Conservation (phyloP, 768 basidiomycete species). For the Naganishia friedmannii region DNA sequence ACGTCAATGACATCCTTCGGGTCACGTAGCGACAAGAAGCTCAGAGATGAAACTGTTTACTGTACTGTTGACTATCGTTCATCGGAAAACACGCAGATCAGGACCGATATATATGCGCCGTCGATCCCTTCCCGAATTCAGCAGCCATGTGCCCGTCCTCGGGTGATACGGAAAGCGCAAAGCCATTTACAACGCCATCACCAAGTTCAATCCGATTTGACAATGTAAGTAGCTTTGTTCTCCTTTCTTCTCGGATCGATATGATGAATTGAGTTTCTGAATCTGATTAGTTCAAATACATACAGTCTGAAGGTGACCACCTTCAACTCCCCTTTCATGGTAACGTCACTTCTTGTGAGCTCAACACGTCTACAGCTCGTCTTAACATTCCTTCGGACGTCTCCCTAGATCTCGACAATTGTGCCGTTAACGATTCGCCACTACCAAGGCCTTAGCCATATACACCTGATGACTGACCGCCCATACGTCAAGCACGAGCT, state of each 20-base stretch:
- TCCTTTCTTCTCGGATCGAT: not conserved
- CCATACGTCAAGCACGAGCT: not conserved
- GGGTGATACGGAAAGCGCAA: not conserved
- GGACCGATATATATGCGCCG: not conserved
- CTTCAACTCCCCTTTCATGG: conserved; percentile 12
- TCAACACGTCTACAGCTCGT: not conserved
- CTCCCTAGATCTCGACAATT: not conserved
- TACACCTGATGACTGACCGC: not conserved
- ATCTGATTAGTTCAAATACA: not conserved
- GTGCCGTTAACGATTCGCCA: not conserved
- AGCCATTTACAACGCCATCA: not conserved
- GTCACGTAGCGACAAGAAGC: not conserved
- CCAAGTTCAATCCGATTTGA: too few species aligned
- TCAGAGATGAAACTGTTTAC: not conserved
- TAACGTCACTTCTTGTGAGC: not conserved
- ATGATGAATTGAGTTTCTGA: not conserved
- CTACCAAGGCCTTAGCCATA: not conserved
- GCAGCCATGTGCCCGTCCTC: not conserved
- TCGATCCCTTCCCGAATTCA: conserved; percentile 2
- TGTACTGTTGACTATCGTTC: not conserved
- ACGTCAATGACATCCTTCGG: not conserved
- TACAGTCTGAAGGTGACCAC: not conserved
- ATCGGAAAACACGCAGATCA: not conserved
- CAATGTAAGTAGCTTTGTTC: not conserved
- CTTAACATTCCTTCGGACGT: not conserved